Percentiles rank a stretch among this genome's conserved stretches.
Evolutionary conservation across 495 filamentous ascomycete genomes (phyloP).

Genomic region (Acidiella bohemica): DNA sequence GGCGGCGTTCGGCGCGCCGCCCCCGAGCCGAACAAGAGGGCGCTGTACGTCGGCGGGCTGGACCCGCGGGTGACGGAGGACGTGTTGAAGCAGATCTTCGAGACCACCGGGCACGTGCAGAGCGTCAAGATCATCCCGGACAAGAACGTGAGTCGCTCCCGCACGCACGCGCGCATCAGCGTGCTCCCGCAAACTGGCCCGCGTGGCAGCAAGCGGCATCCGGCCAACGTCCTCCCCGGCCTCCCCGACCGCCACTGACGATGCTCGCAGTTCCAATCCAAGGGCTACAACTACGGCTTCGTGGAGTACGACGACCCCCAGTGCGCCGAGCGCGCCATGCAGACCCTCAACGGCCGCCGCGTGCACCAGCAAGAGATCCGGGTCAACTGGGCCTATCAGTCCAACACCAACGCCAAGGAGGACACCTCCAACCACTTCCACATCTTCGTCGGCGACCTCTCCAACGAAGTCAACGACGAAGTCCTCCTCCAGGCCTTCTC

Average conservation of each 20-base stretch:
- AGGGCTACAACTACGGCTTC: constrained; percentile 98
- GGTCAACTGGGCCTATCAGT: constrained; percentile 99
- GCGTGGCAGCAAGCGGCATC: background rate
- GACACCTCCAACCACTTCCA: constrained; percentile 98
- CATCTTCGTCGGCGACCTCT: constrained; percentile 96
- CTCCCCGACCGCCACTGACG: background rate
- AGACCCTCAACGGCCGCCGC: constrained; percentile 84
- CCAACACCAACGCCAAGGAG: constrained; percentile 87
- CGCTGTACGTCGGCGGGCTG: constrained; percentile 88
- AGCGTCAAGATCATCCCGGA: constrained; percentile 99
- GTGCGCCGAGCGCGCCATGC: constrained; percentile 91
- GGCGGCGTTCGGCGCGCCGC: constrained; percentile 70
- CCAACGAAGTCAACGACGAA: constrained; percentile 98
- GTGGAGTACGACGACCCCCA: constrained; percentile 98
- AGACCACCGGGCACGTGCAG: constrained; percentile 94
- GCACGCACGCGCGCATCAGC: background rate
- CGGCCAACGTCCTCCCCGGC: background rate
- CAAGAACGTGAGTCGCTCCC: constrained; percentile 67
- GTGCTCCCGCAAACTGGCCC: background rate
- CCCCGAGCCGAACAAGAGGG: constrained; percentile 96
- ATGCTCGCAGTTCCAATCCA: constrained; percentile 52
- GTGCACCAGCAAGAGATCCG: constrained; percentile 98
- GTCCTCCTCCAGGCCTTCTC: constrained; percentile 89
- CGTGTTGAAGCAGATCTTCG: constrained; percentile 93
- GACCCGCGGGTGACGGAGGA: constrained; percentile 95